Percentiles rank a stretch among this genome's conserved stretches.
Conservation (phyloP, 176 grass and related monocot species). For the Oryza meridionalis region DNA sequence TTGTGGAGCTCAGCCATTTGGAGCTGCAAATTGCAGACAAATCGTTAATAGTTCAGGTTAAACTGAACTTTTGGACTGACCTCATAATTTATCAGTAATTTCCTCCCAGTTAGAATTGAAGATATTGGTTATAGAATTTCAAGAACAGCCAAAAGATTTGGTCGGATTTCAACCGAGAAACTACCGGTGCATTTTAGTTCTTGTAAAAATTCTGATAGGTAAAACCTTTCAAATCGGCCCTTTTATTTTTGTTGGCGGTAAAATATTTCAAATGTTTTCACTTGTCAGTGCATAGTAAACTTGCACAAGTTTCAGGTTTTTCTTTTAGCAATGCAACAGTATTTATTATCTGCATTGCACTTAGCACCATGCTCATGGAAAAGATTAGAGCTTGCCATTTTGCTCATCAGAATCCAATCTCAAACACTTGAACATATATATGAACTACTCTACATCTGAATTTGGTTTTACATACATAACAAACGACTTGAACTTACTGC, state of each 20-base stretch:
- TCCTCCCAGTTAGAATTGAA: background rate
- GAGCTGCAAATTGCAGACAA: background rate
- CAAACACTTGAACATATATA: background rate
- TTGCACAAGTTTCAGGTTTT: background rate
- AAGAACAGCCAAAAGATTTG: background rate
- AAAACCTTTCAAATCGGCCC: too few relatives aligned
- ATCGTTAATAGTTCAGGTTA: background rate
- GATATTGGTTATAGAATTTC: background rate
- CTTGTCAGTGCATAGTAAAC: background rate
- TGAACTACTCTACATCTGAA: background rate
- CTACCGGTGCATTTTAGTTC: background rate
- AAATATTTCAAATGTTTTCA: background rate
- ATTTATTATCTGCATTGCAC: background rate
- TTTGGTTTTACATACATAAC: background rate
- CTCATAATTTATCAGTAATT: background rate
- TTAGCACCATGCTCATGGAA: background rate
- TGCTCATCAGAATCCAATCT: background rate
- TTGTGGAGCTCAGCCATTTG: constrained; percentile 5
- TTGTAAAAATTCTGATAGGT: too few relatives aligned
- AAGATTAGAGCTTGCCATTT: background rate
- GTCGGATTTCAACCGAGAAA: background rate
- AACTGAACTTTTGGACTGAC: constrained; percentile 23
- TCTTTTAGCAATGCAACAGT: background rate
- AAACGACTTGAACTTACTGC: background rate
- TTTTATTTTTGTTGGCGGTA: background rate